Evolutionary conservation across 73 alveolate species (phyloP).

Genomic region (Paramecium sexaurelia): DNA sequence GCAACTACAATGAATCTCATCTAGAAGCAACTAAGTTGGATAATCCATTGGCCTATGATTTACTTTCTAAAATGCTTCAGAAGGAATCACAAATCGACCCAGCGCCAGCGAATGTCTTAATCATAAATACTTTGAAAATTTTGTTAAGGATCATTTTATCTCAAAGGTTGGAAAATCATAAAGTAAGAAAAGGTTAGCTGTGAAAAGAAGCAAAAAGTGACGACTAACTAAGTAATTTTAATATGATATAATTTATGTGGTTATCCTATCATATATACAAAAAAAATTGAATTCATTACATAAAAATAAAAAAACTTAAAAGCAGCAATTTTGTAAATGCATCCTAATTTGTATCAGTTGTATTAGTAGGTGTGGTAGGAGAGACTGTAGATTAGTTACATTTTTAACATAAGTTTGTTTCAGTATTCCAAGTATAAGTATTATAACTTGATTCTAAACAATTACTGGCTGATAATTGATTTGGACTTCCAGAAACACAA

Average conservation of each 20-base stretch:
- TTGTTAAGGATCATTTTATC: neutral
- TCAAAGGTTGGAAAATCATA: no score
- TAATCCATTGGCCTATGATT: slow-evolving; percentile 14
- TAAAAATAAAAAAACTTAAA: neutral
- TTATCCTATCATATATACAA: no score
- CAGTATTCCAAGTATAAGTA: neutral
- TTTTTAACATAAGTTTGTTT: neutral
- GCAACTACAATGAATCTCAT: neutral
- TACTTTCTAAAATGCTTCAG: slow-evolving; percentile 4
- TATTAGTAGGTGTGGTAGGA: neutral
- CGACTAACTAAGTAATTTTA: no score
- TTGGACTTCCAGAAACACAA: neutral
- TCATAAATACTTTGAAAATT: neutral
- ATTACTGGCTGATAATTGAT: neutral
- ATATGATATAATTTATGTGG: no score
- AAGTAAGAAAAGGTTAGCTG: neutral
- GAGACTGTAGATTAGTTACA: neutral
- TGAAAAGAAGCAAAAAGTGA: neutral
- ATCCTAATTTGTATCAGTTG: neutral
- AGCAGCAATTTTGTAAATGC: neutral
- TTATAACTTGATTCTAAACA: neutral
- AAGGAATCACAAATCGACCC: neutral
- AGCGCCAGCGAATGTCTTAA: neutral
- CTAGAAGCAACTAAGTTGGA: neutral
- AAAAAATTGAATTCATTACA: neutral